Percentiles rank a stretch among this genome's conserved stretches.
phyloP scores from a whole-genome alignment of 2,329 filamentous ascomycete species.

The Verticillium tricorpus region DNA sequence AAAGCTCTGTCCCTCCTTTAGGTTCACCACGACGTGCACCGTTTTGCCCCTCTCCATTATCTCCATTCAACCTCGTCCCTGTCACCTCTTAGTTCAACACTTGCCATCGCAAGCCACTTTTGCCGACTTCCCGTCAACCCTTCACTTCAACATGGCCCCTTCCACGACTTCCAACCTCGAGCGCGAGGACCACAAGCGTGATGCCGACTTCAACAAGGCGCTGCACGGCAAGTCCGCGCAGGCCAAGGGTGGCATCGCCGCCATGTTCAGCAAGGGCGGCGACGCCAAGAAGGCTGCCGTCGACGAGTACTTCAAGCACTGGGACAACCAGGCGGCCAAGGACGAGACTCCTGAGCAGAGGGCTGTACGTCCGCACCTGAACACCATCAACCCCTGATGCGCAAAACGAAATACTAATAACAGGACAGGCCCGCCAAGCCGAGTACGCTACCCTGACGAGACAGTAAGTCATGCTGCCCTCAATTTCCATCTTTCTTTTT shows the following conservation, averaged over 20 bases:
- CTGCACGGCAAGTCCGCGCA: slow-evolving; percentile 72
- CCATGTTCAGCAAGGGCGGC: slow-evolving; percentile 75
- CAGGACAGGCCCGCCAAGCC: slow-evolving; percentile 61
- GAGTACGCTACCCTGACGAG: slow-evolving; percentile 86
- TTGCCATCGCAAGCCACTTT: slow-evolving; percentile 5
- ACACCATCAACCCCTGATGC: neutral
- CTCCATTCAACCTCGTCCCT: slow-evolving; percentile 1
- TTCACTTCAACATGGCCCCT: slow-evolving; percentile 37
- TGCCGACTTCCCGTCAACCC: slow-evolving; percentile 6
- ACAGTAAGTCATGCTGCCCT: slow-evolving; percentile 55
- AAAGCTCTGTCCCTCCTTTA: neutral
- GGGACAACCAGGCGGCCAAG: slow-evolving; percentile 71
- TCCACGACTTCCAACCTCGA: slow-evolving; percentile 54
- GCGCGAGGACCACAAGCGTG: slow-evolving; percentile 75
- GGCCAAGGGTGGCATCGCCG: slow-evolving; percentile 67
- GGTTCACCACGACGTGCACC: neutral
- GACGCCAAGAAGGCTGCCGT: slow-evolving; percentile 69
- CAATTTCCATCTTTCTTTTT: neutral
- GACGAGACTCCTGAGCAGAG: slow-evolving; percentile 71
- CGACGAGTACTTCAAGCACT: slow-evolving; percentile 88
- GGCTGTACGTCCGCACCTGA: slow-evolving; percentile 48
- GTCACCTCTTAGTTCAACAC: neutral
- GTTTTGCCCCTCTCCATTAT: slow-evolving; percentile 5
- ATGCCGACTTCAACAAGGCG: slow-evolving; percentile 87
- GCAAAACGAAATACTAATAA: neutral